These are phyloP conservation scores for Colletotrichum limetticola DNA, from an alignment of 2,329 filamentous ascomycete species.

Conservation along the genomic window DNA sequence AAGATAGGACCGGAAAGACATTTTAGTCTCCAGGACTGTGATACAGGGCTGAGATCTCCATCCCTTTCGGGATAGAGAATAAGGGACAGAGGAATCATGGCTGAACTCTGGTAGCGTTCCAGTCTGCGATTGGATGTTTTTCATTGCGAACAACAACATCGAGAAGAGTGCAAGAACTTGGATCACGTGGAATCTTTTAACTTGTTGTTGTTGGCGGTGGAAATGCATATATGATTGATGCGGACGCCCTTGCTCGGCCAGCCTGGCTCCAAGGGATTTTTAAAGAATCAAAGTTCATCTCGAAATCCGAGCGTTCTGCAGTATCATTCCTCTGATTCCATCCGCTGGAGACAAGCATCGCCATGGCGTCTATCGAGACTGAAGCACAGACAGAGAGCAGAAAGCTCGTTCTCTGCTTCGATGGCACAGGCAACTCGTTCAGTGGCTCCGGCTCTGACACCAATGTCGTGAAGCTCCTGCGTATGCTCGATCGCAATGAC, in stretches of 20 bases:
- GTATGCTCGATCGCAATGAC: constrained; percentile 56
- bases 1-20: background rate
- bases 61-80: background rate
- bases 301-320: rapidly evolving
- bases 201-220: background rate
- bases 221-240: background rate
- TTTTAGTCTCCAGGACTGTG: background rate
- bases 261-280: rapidly evolving
- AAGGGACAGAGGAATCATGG: background rate
- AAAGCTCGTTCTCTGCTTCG: constrained; percentile 59
- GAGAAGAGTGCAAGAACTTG: background rate
- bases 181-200: background rate
- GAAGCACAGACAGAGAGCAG: constrained; percentile 32
- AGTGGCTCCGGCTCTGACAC: constrained; percentile 59
- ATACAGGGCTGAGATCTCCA: background rate
- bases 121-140: background rate
- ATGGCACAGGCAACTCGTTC: constrained; percentile 60
- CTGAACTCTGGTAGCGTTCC: background rate
- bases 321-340: background rate
- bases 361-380: background rate
- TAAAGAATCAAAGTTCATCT: background rate
- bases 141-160: background rate
- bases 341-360: background rate
- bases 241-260: no score
- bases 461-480: constrained; percentile 64